phyloP scores from a whole-genome alignment of 2,329 filamentous ascomycete species.

The Leptographium lundbergii region DNA sequence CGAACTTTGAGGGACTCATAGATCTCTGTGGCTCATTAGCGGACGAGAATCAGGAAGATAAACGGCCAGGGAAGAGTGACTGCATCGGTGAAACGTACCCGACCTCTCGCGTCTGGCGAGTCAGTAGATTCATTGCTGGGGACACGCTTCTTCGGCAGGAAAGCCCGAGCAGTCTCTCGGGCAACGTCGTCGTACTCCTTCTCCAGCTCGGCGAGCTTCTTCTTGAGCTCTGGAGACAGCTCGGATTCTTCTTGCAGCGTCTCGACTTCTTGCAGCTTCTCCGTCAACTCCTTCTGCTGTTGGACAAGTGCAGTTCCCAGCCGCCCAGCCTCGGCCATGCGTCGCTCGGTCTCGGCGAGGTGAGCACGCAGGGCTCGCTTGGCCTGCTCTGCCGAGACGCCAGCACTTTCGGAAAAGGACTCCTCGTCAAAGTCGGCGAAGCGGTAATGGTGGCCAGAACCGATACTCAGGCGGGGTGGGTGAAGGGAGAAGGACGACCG shows the following conservation, averaged over 20 bases:
- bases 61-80: neutral
- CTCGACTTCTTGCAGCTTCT: slow-evolving; percentile 75
- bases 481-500: slow-evolving; percentile 9
- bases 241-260: slow-evolving; percentile 63
- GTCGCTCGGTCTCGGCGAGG: slow-evolving; percentile 79
- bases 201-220: slow-evolving; percentile 76
- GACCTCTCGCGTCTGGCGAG: slow-evolving; percentile 39
- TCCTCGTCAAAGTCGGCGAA: slow-evolving; percentile 72
- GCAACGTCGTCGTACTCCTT: slow-evolving; percentile 92
- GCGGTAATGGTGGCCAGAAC: slow-evolving; percentile 51
- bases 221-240: slow-evolving; percentile 68
- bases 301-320: slow-evolving; percentile 78
- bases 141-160: slow-evolving; percentile 72
- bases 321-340: slow-evolving; percentile 82
- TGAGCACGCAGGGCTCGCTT: slow-evolving; percentile 85
- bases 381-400: slow-evolving; percentile 69
- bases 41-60: neutral
- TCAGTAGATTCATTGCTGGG: slow-evolving; percentile 52
- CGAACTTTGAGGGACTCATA: slow-evolving; percentile 64
- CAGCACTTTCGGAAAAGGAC: slow-evolving; percentile 64
- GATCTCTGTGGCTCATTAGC: slow-evolving; percentile 38
- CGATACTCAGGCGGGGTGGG: slow-evolving; percentile 5
- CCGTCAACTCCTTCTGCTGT: slow-evolving; percentile 71
- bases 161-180: slow-evolving; percentile 75
- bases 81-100: slow-evolving; percentile 28